These are phyloP conservation scores for Parathielavia appendiculata DNA, from an alignment of 495 filamentous ascomycete species.

Conservation along the genomic window DNA sequence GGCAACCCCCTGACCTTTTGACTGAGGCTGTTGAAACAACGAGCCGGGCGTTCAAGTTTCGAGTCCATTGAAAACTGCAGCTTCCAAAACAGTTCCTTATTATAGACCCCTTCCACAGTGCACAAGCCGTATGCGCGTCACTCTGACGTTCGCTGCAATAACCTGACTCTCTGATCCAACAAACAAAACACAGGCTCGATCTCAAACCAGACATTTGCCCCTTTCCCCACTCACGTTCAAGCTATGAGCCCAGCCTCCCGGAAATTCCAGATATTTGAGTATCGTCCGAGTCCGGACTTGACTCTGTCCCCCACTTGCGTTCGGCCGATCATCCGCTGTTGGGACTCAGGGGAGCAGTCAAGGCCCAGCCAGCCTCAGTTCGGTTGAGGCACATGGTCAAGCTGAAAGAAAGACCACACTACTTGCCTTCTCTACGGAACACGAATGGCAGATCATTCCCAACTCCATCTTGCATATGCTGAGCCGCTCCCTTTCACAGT, in stretches of 20 bases:
- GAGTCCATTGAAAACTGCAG: neutral
- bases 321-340: neutral
- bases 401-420: no score
- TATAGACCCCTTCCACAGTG: neutral
- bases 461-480: no score
- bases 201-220: no score
- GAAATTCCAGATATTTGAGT: neutral
- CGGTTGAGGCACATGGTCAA: neutral
- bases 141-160: no score
- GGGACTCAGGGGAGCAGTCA: neutral
- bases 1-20: neutral
- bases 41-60: neutral
- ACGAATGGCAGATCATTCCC: neutral
- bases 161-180: no score
- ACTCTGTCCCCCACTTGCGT: neutral
- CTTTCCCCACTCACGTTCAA: slow-evolving; percentile 10
- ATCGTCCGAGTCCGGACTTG: neutral
- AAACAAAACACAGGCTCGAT: no score
- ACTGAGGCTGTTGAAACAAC: neutral
- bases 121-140: neutral
- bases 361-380: neutral
- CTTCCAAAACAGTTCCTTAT: neutral
- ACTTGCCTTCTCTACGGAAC: neutral
- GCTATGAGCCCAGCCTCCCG: neutral
- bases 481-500: neutral